A percentile compares a stretch with the other conserved stretches of the same genome.
Evolutionary conservation across 257 asterid species (phyloP).

Genomic region (Marsdenia floribunda): DNA sequence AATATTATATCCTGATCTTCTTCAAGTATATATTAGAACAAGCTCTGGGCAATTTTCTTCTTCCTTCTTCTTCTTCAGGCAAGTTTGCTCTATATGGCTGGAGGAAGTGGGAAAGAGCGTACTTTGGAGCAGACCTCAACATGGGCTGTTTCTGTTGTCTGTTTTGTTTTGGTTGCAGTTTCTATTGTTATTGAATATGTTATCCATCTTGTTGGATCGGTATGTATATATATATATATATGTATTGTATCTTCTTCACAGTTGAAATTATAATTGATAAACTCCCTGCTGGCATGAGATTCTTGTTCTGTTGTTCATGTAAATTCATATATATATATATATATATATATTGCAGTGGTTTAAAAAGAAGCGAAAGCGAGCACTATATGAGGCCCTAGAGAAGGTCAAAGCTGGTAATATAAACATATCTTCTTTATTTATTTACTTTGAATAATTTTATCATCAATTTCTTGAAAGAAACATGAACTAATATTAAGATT

Average conservation of each 20-base stretch:
- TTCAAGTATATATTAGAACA: neutral
- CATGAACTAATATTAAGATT: no score
- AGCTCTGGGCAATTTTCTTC: neutral
- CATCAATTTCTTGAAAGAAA: neutral
- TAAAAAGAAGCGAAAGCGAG: slow-evolving; percentile 51
- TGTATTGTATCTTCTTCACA: no score
- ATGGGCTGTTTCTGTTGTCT: slow-evolving; percentile 87
- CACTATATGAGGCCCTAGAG: slow-evolving; percentile 73
- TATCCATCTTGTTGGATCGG: slow-evolving; percentile 75
- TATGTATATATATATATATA: slow-evolving; percentile 6
- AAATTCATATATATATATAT: neutral
- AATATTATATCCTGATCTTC: neutral
- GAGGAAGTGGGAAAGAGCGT: slow-evolving; percentile 52
- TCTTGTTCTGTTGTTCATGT: neutral
- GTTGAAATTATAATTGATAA: neutral
- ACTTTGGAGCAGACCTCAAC: slow-evolving; percentile 83
- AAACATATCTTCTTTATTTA: neutral
- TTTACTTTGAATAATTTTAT: neutral
- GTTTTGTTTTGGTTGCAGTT: slow-evolving; percentile 58
- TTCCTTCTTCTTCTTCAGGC: neutral
- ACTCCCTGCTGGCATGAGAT: neutral
- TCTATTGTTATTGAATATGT: slow-evolving; percentile 66
- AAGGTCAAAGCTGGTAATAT: slow-evolving; percentile 73
- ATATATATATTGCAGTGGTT: slow-evolving; percentile 53
- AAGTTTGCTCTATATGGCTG: slow-evolving; percentile 45